Conservation (phyloP, 225 moss, liverwort and hornwort species). For the Ulota crispa region DNA sequence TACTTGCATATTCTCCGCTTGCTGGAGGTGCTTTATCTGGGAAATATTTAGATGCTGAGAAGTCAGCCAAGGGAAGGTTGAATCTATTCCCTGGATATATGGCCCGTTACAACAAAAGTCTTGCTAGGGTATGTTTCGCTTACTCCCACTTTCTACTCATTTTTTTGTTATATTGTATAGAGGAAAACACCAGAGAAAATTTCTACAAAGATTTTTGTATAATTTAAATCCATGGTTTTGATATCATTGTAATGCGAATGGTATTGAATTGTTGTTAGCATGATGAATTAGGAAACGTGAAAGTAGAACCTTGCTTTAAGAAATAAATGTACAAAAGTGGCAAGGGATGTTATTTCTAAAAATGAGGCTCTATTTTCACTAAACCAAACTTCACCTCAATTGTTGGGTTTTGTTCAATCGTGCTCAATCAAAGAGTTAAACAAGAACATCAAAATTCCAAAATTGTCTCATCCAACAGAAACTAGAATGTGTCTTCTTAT, state of each 20-base stretch:
- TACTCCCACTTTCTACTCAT: neutral
- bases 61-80: constrained; percentile 43
- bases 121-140: constrained; percentile 51
- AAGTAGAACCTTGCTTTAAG: no score
- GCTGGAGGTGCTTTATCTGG: constrained; percentile 75
- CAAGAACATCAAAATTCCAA: no score
- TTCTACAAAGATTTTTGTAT: neutral
- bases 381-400: no score
- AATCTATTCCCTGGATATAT: constrained; percentile 73
- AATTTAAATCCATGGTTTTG: neutral
- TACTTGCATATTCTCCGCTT: constrained; percentile 84
- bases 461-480: no score
- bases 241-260: neutral
- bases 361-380: no score
- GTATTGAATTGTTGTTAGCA: no score
- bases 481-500: no score
- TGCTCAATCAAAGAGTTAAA: no score
- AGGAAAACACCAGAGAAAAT: neutral
- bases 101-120: constrained; percentile 67
- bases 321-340: no score
- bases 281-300: neutral
- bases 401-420: no score
- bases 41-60: constrained; percentile 50
- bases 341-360: no score
- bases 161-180: neutral